Evolutionary conservation across 2,329 filamentous ascomycete species (phyloP).

Genomic region (Diaporthe citri): DNA sequence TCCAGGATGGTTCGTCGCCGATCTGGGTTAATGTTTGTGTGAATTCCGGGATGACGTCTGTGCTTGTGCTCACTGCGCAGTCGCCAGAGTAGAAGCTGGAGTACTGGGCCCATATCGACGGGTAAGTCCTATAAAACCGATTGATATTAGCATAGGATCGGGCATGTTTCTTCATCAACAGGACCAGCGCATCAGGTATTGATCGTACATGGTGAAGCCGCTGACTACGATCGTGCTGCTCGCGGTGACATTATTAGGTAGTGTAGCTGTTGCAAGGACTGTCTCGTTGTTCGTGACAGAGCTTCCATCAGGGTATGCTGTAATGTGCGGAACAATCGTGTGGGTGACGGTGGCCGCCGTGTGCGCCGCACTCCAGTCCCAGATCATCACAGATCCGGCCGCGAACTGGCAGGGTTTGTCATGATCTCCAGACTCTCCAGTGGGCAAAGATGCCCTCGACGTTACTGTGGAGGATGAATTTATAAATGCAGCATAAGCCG

Average conservation of each 20-base stretch:
- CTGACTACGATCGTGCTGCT: conserved; percentile 6
- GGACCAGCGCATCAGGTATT: neutral
- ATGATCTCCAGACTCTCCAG: neutral
- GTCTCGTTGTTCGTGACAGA: conserved; percentile 13
- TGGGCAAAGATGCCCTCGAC: neutral
- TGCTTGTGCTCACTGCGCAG: conserved; percentile 12
- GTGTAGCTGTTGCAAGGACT: neutral
- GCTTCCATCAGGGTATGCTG: conserved; percentile 18
- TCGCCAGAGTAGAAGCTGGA: conserved; percentile 12
- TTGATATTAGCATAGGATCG: neutral
- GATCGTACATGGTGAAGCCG: conserved; percentile 25
- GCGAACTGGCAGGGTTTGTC: conserved; percentile 8
- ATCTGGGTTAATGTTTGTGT: neutral
- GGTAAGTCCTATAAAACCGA: neutral
- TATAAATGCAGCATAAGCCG: neutral
- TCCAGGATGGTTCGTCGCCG: neutral
- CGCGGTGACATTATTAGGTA: neutral
- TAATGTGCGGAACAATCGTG: conserved; percentile 13
- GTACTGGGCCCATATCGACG: conserved; percentile 9
- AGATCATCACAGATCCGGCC: conserved; percentile 14
- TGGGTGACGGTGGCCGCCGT: neutral
- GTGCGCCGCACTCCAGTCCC: conserved; percentile 6
- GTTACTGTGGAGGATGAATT: conserved; percentile 1
- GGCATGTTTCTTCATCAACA: too few relatives aligned
- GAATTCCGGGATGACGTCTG: neutral